Conservation (phyloP, 768 basidiomycete species). For the Amanita rimosa region DNA sequence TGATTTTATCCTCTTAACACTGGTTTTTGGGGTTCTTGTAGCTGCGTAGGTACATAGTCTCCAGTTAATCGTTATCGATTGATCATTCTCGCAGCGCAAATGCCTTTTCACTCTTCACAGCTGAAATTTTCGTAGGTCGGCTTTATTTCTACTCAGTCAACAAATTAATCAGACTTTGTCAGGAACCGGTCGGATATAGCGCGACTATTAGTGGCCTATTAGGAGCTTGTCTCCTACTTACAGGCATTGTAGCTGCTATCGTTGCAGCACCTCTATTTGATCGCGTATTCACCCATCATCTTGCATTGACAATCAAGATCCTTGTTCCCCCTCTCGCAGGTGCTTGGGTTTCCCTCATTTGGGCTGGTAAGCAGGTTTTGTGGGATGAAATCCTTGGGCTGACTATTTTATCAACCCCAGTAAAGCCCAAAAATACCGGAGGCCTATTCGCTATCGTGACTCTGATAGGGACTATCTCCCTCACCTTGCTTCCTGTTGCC, state of each 20-base stretch:
- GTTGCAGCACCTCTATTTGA: constrained; percentile 69
- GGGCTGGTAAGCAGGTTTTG: constrained; percentile 47
- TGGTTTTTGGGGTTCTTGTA: constrained; percentile 55
- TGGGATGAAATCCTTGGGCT: too few relatives aligned
- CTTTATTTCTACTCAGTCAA: neutral
- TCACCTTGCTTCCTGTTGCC: constrained; percentile 65
- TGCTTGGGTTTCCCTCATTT: constrained; percentile 70
- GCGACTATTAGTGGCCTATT: constrained; percentile 55
- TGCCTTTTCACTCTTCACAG: constrained; percentile 53
- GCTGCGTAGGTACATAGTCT: constrained; percentile 38
- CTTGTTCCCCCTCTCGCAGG: constrained; percentile 50
- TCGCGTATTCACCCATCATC: constrained; percentile 63
- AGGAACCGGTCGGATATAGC: constrained; percentile 65
- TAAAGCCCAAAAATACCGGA: constrained; percentile 46
- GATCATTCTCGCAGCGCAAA: constrained; percentile 31
- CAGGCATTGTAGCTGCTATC: constrained; percentile 61
- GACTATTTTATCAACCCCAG: constrained; percentile 26
- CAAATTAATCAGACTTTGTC: constrained; percentile 14
- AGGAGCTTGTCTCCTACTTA: constrained; percentile 53
- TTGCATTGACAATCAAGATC: constrained; percentile 48
- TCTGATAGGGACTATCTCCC: constrained; percentile 51
- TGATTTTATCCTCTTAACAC: constrained; percentile 52
- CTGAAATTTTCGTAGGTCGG: constrained; percentile 50
- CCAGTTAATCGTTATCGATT: neutral
- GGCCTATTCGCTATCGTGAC: constrained; percentile 58